Evolutionary conservation across 371 early-diverging fungal genomes (phyloP).

Genomic region (Massospora cicadina): DNA sequence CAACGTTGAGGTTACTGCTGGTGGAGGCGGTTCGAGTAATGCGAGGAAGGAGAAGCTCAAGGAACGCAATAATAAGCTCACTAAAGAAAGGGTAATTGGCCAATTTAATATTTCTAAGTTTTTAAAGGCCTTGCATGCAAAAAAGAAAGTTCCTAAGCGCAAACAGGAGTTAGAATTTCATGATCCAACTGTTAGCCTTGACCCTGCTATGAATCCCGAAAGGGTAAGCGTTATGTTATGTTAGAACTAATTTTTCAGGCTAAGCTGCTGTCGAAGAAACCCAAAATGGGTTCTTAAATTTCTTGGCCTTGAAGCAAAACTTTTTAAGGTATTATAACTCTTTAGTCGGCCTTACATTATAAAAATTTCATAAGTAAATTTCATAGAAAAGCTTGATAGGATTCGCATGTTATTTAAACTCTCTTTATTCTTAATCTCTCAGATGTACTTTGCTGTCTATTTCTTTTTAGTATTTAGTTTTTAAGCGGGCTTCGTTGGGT

Average conservation of each 20-base stretch:
- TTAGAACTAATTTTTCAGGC: neutral
- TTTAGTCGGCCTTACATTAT: too few species aligned
- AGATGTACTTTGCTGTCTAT: too few species aligned
- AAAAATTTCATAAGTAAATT: too few species aligned
- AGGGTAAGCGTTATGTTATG: neutral
- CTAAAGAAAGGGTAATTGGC: constrained; percentile 39
- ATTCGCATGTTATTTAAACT: too few species aligned
- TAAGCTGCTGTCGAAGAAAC: neutral
- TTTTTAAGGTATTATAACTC: too few species aligned
- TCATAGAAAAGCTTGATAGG: too few species aligned
- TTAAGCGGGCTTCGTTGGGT: too few species aligned
- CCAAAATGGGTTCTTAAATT: too few species aligned
- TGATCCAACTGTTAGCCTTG: neutral
- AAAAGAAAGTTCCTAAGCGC: neutral
- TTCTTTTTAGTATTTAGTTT: too few species aligned
- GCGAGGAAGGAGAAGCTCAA: constrained; percentile 40
- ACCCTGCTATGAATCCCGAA: neutral
- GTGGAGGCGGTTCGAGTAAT: constrained; percentile 56
- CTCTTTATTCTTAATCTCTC: too few species aligned
- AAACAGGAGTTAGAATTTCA: neutral
- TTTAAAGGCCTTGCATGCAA: neutral
- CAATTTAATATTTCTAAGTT: neutral
- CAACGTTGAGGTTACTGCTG: constrained; percentile 65
- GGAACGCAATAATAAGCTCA: constrained; percentile 38
- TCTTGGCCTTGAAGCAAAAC: too few species aligned